Conservation (phyloP, 73 alveolate genomes). For the Breviolum minutum region DNA sequence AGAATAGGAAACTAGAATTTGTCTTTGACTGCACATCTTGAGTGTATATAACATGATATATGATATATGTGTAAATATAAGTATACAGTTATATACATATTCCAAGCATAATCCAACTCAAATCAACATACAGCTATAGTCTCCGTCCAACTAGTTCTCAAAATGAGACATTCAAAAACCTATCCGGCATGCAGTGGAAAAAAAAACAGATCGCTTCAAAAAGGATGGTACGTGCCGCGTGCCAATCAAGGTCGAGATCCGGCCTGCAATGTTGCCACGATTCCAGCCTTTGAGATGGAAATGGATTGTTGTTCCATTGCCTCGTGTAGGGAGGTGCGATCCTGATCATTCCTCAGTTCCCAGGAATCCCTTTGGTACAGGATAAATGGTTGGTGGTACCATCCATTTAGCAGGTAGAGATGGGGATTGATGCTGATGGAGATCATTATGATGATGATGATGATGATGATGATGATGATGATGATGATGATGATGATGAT, state of each 20-base stretch:
- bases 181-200: no score
- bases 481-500: no score
- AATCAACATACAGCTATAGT: no score
- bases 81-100: no score
- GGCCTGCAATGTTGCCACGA: slow-evolving; percentile 99
- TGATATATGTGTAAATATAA: no score
- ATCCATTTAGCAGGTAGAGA: not conserved
- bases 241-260: slow-evolving; percentile 95
- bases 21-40: not conserved
- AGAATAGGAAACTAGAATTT: not conserved
- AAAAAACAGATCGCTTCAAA: no score
- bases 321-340: slow-evolving; percentile 99
- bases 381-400: not conserved
- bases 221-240: not conserved
- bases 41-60: not conserved
- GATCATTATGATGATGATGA: no score
- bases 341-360: slow-evolving; percentile 98
- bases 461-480: no score
- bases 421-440: not conserved
- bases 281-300: slow-evolving; percentile 99
- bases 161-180: no score
- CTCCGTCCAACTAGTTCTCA: no score
- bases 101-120: no score
- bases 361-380: not conserved
- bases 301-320: slow-evolving; percentile 99